phyloP scores from a whole-genome alignment of 179 eudicot genomes.

The Heliamphora pulchella region DNA sequence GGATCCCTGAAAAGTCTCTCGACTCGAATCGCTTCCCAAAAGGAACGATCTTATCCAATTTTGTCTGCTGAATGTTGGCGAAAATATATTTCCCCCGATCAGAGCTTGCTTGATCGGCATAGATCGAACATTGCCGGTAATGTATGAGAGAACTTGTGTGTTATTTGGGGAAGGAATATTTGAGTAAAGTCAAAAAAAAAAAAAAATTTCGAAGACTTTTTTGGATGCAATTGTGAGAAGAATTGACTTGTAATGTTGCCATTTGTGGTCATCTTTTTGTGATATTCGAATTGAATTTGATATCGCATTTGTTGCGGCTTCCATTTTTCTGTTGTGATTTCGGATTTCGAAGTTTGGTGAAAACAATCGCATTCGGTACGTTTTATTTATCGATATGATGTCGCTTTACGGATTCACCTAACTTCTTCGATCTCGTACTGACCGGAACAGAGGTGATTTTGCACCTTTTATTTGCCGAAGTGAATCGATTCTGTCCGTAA shows the following conservation, averaged over 20 bases:
- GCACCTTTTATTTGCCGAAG: too few species aligned
- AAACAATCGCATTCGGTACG: neutral
- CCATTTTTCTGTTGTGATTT: neutral
- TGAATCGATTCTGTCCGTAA: too few species aligned
- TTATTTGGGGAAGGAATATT: slow-evolving; percentile 11
- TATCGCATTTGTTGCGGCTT: neutral
- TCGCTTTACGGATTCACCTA: too few species aligned
- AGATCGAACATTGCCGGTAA: slow-evolving; percentile 9
- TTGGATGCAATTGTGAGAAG: neutral
- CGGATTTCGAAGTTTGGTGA: neutral
- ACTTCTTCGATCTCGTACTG: too few species aligned
- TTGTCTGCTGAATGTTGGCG: neutral
- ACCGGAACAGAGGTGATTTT: too few species aligned
- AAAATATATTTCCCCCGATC: neutral
- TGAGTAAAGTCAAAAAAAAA: neutral
- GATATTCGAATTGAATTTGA: slow-evolving; percentile 8
- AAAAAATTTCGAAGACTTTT: neutral
- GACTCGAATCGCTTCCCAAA: neutral
- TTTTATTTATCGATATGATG: too few species aligned
- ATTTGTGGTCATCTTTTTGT: neutral
- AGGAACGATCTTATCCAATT: slow-evolving; percentile 3
- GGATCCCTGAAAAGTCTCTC: neutral
- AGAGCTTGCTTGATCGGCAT: neutral
- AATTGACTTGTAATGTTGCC: slow-evolving; percentile 11
- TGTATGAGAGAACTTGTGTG: neutral